A percentile compares a stretch with the other conserved stretches of the same genome.
Evolutionary conservation across 805 yeast species (phyloP).

Genomic region (Wickerhamiella cacticola): DNA sequence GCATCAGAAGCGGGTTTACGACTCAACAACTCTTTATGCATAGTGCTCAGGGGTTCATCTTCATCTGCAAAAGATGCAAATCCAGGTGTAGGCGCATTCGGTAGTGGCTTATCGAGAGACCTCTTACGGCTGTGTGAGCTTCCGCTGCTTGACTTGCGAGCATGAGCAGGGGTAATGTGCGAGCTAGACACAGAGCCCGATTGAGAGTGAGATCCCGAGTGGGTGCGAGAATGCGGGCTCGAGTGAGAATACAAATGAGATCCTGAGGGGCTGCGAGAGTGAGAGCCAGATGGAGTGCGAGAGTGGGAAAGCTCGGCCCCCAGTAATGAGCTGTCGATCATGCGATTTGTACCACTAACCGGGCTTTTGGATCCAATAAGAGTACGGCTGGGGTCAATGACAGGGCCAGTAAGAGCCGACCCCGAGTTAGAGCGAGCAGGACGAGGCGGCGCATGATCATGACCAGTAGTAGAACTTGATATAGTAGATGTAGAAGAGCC

Average conservation of each 20-base stretch:
- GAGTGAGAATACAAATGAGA: background rate
- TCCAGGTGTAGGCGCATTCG: slow-evolving; percentile 24
- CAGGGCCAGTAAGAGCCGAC: background rate
- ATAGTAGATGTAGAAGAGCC: background rate
- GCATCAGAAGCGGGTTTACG: slow-evolving; percentile 22
- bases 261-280: too few relatives aligned
- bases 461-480: background rate
- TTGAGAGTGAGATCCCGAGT: background rate
- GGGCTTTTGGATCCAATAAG: background rate
- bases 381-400: background rate
- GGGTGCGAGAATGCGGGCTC: background rate
- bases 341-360: background rate
- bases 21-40: slow-evolving; percentile 12
- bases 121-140: slow-evolving; percentile 1
- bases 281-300: background rate
- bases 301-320: background rate
- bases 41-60: slow-evolving; percentile 21
- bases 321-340: background rate
- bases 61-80: slow-evolving; percentile 16
- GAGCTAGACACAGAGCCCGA: background rate
- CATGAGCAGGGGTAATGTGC: background rate
- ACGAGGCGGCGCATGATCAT: background rate
- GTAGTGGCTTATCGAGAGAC: slow-evolving; percentile 3
- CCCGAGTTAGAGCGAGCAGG: background rate
- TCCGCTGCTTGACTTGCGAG: background rate